phyloP scores from a whole-genome alignment of 306 rosid genomes.

The Glycine tomentella region DNA sequence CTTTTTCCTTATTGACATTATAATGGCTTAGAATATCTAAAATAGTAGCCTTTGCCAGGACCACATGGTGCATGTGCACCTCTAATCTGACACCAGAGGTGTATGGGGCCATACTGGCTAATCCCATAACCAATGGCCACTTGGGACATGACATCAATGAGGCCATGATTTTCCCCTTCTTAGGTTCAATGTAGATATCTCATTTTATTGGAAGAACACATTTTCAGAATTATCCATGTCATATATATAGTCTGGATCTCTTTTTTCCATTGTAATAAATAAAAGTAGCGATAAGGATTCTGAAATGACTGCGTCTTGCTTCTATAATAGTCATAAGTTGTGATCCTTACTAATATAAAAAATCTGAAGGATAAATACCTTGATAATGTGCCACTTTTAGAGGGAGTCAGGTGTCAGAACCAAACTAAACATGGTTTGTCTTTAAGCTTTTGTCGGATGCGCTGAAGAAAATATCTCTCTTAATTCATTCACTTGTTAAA shows the following conservation, averaged over 20 bases:
- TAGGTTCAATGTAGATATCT: conserved; percentile 44
- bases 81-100: conserved; percentile 44
- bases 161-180: conserved; percentile 36
- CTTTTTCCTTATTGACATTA: not conserved
- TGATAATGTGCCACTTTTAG: not conserved
- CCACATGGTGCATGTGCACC: conserved; percentile 55
- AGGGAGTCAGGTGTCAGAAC: not conserved
- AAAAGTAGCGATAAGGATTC: conserved; percentile 5
- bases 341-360: too few species aligned
- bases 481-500: not conserved
- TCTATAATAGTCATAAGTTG: not conserved
- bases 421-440: not conserved
- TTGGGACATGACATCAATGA: conserved; percentile 3
- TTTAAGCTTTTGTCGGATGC: not conserved
- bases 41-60: conserved; percentile 30
- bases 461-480: not conserved
- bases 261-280: not conserved
- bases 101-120: conserved; percentile 41
- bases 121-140: too few species aligned
- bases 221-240: conserved; percentile 24
- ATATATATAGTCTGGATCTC: conserved; percentile 1
- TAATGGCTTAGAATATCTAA: conserved; percentile 27
- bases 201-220: conserved; percentile 36
- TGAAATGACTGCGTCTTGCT: not conserved
- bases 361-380: conserved; percentile 14